Evolutionary conservation across 306 rosid genomes (phyloP), one percentile per base, ranked within the genome.

Genomic region (Casuarina equisetifolia): DNA sequence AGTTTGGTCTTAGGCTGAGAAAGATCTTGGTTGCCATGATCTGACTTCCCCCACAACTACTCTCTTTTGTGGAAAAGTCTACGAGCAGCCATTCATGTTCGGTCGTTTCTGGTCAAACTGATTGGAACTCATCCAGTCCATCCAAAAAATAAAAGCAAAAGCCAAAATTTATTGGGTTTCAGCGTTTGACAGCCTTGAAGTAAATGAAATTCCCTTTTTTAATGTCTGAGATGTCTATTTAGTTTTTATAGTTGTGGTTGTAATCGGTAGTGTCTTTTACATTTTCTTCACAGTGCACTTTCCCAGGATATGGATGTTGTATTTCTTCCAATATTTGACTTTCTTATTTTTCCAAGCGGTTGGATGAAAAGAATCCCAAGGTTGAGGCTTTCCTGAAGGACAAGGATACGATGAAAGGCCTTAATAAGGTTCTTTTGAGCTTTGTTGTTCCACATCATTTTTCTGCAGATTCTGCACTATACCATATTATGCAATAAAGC

Each of bases 371-470:
- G 46, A 73, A 90, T 82, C 86, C 95, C 39, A 70, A 54, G 74
- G 89, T 84, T 72, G 85, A 76, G 55, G 87, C 79, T 51, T 86
- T 89, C 76, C 89, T 92, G 40, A 74, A 83, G 77, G 82, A 80
- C 77, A 82, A 88, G 80, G 72, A 74, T 71, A 48, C 88, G 71
- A 90, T 87, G 80, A 72, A 62, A 36, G 84, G 70, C 66, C 85
- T 88, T 48, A 72, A 45, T 39, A 72, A 64, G 68, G 97, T 89
- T 79, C 97, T 91, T 74, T 86, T 95, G 81, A 95, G 1, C 32
- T 25, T 25, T 25, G 32, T 25, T 25, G 32, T 25, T 25, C 32
- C 32, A 25, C 32, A 25, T 25, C 32, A 25, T 25, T 25, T 25
- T 0, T 25, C 32, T 25, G 32, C 32, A 25, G 32, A 25, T 25